These are phyloP conservation scores for Raddia distichophylla DNA, from an alignment of 176 grass and related monocot species.

Conservation along the genomic window DNA sequence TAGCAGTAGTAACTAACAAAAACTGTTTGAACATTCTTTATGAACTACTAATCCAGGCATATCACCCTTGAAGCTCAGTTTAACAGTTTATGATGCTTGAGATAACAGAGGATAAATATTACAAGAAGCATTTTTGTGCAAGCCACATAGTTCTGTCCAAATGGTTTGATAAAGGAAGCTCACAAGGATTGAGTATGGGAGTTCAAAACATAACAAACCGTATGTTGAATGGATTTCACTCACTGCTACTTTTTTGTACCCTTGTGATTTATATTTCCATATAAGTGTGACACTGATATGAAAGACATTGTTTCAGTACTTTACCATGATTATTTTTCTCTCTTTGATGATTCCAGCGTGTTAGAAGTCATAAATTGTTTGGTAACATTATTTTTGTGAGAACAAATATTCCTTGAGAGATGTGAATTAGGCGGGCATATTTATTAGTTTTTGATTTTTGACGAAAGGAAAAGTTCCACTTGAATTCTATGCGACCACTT, in stretches of 20 bases:
- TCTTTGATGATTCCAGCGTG: not conserved
- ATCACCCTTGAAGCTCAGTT: slow-evolving; percentile 12
- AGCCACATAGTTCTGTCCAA: slow-evolving; percentile 3
- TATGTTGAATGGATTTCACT: not conserved
- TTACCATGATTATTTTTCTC: not conserved
- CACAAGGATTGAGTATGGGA: not conserved
- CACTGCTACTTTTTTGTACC: not conserved
- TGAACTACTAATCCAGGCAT: not conserved
- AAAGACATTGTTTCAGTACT: not conserved
- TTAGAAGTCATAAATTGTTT: not conserved
- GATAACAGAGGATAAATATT: slow-evolving; percentile 4
- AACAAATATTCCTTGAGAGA: slow-evolving; percentile 21
- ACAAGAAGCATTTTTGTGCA: not conserved
- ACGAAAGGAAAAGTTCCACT: not conserved
- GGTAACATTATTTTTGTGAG: slow-evolving; percentile 1
- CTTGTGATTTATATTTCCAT: slow-evolving; percentile 1
- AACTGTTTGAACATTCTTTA: slow-evolving; percentile 11
- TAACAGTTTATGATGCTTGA: not conserved
- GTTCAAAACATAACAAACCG: not conserved
- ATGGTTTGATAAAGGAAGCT: not conserved
- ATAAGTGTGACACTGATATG: not conserved
- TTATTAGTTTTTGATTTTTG: not conserved
- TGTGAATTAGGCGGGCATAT: not conserved
- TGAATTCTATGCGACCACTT: not conserved
- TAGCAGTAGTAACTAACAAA: not conserved